Percentiles rank a stretch among this genome's conserved stretches.
Conservation (phyloP, 768 basidiomycete species). For the Dendrothele bispora region DNA sequence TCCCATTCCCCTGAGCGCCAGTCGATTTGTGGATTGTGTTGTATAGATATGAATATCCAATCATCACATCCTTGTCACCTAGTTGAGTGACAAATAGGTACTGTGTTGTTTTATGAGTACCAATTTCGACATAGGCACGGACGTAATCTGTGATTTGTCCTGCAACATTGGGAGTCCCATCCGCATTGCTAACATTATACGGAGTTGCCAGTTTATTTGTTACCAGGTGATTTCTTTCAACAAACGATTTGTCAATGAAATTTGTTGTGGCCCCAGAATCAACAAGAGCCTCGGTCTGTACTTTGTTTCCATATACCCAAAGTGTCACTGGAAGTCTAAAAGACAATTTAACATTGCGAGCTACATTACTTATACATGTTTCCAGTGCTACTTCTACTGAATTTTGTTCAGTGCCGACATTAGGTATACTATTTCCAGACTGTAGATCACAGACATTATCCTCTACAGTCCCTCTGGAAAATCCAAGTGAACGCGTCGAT, state of each 20-base stretch:
- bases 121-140: not conserved
- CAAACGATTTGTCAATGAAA: conserved; percentile 1
- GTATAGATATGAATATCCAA: not conserved
- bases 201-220: not conserved
- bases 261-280: conserved; percentile 5
- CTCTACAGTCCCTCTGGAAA: conserved; percentile 4
- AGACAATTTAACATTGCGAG: conserved; percentile 1
- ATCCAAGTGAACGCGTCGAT: not conserved
- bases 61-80: not conserved
- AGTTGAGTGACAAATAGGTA: not conserved
- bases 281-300: conserved; percentile 2
- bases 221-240: conserved; percentile 5
- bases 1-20: conserved; percentile 2
- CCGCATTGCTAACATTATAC: not conserved
- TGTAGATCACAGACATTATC: conserved; percentile 3
- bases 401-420: not conserved
- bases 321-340: conserved; percentile 4
- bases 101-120: not conserved
- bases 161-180: conserved; percentile 4
- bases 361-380: conserved; percentile 2
- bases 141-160: conserved; percentile 1
- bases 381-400: conserved; percentile 2
- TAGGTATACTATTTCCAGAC: conserved; percentile 1
- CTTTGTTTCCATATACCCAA: conserved; percentile 2
- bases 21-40: conserved; percentile 3